Percentiles rank a stretch among this genome's conserved stretches.
Evolutionary conservation across 1,284 basidiomycete genomes (phyloP).

Genomic region (Rhodofomes roseus): DNA sequence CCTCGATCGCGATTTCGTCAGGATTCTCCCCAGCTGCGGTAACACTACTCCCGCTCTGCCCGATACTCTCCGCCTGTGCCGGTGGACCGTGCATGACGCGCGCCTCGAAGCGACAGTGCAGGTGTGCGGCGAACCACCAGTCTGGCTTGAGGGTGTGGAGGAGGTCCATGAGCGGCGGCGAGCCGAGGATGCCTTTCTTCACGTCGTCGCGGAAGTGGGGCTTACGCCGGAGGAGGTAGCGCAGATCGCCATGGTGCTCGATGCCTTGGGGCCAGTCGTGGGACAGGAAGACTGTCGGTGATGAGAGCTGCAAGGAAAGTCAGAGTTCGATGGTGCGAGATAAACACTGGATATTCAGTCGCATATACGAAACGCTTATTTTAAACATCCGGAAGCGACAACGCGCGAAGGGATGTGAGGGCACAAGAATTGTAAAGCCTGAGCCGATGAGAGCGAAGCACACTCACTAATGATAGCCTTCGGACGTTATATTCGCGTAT

Average conservation of each 20-base stretch:
- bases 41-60: neutral
- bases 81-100: constrained; percentile 49
- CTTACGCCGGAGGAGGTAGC: constrained; percentile 70
- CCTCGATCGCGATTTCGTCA: constrained; percentile 65
- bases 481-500: constrained; percentile 84
- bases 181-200: constrained; percentile 73
- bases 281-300: constrained; percentile 79
- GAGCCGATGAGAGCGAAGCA: neutral
- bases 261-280: constrained; percentile 97
- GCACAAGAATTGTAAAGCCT: too few species aligned
- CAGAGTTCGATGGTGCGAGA: neutral
- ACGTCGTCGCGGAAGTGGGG: constrained; percentile 82
- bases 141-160: constrained; percentile 72
- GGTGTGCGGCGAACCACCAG: constrained; percentile 97
- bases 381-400: too few species aligned
- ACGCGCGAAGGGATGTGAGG: too few species aligned
- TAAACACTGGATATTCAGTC: neutral
- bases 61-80: neutral
- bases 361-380: too few species aligned
- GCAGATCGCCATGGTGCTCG: constrained; percentile 76
- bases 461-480: constrained; percentile 73
- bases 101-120: constrained; percentile 85
- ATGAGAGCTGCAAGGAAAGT: constrained; percentile 44
- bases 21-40: constrained; percentile 39
- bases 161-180: constrained; percentile 84